A percentile compares a stretch with the other conserved stretches of the same genome.
Conservation (phyloP, 495 filamentous ascomycete genomes). For the Aspergillus nidulans region DNA sequence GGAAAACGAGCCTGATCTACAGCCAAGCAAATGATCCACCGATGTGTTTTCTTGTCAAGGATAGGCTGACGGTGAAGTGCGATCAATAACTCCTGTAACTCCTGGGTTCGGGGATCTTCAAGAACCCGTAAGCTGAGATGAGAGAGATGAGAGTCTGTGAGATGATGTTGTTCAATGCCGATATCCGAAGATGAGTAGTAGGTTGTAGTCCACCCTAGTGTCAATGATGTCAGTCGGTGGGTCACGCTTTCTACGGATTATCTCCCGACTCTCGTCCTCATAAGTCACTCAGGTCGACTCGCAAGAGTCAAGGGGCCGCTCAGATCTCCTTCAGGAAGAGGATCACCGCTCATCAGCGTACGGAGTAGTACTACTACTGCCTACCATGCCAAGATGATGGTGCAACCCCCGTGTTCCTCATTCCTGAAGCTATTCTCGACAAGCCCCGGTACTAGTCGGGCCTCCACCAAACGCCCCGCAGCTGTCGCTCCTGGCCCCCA, state of each 20-base stretch:
- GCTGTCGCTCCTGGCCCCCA: neutral
- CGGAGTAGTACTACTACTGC: too few relatives aligned
- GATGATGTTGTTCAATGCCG: neutral
- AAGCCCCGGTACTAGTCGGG: neutral
- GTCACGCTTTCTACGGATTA: neutral
- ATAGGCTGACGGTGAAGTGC: neutral
- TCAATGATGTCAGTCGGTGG: conserved; percentile 14
- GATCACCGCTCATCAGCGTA: neutral
- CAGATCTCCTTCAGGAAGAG: neutral
- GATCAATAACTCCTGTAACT: neutral
- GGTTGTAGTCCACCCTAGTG: neutral
- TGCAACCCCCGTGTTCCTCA: conserved; percentile 1
- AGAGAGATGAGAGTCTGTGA: neutral
- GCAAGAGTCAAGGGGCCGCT: neutral
- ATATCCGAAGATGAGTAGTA: neutral
- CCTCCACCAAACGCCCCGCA: conserved; percentile 6
- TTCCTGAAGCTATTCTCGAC: conserved; percentile 11
- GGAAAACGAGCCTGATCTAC: conserved; percentile 1
- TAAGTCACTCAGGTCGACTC: neutral
- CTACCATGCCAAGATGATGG: conserved; percentile 9
- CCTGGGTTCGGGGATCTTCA: too few relatives aligned
- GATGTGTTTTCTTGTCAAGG: conserved; percentile 14
- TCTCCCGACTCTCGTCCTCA: neutral
- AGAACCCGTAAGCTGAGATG: too few relatives aligned
- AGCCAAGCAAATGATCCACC: conserved; percentile 13